phyloP scores from a whole-genome alignment of 257 asterid genomes.

The Linaria vulgaris region DNA sequence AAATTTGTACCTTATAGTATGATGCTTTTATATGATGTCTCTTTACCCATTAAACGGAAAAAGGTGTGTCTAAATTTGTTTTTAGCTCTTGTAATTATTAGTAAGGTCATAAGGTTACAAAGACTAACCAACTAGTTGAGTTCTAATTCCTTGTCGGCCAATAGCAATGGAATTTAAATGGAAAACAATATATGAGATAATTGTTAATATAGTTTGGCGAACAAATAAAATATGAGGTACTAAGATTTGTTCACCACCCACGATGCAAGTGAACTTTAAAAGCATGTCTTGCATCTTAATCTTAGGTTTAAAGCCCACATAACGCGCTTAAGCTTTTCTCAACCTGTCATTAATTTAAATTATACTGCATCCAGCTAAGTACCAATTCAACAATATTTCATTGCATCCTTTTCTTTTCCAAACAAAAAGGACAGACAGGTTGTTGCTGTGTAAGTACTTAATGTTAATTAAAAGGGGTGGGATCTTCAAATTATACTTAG shows the following conservation, averaged over 20 bases:
- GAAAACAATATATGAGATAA: neutral
- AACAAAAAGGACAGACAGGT: conserved; percentile 13
- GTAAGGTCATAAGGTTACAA: too few relatives aligned
- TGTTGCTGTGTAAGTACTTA: conserved; percentile 3
- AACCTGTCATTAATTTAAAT: conserved; percentile 3
- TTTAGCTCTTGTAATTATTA: too few relatives aligned
- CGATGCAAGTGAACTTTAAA: conserved; percentile 1
- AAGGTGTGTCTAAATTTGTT: too few relatives aligned
- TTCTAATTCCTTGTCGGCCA: neutral
- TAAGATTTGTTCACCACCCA: conserved; percentile 18
- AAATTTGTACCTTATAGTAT: too few relatives aligned
- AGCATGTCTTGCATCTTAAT: conserved; percentile 17
- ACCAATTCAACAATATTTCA: neutral
- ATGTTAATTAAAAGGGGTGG: neutral
- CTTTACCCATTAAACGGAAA: too few relatives aligned
- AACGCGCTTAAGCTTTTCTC: neutral
- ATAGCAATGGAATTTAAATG: neutral
- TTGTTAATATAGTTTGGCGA: neutral
- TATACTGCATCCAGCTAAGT: conserved; percentile 15
- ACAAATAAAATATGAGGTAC: neutral
- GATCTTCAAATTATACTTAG: conserved; percentile 18
- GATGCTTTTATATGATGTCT: too few relatives aligned
- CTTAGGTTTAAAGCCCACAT: conserved; percentile 15
- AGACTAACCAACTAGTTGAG: too few relatives aligned
- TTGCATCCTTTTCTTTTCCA: conserved; percentile 17